Conservation (phyloP, 73 alveolate genomes). For the Tetrahymena thermophila region DNA sequence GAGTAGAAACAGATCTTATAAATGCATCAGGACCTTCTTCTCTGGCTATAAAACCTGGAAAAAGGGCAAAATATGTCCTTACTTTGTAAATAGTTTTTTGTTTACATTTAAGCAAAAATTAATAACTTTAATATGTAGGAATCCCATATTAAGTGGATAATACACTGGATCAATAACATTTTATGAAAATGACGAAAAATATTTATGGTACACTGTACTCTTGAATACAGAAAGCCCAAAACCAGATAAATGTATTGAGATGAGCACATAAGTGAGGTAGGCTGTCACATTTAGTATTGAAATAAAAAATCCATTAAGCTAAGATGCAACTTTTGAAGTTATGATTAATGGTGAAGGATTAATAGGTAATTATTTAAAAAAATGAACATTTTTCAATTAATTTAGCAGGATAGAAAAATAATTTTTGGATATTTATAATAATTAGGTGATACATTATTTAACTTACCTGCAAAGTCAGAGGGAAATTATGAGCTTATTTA, state of each 20-base stretch:
- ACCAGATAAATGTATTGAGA: slow-evolving; percentile 75
- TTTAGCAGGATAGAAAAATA: not conserved
- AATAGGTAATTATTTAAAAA: slow-evolving; percentile 60
- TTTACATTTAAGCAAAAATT: not conserved
- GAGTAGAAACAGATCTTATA: slow-evolving; percentile 91
- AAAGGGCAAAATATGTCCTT: slow-evolving; percentile 24
- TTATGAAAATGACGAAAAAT: slow-evolving; percentile 79
- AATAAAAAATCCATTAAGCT: slow-evolving; percentile 81
- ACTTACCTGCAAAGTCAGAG: slow-evolving; percentile 69
- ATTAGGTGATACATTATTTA: slow-evolving; percentile 77
- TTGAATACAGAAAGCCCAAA: slow-evolving; percentile 79
- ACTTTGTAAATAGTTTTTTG: slow-evolving; percentile 30
- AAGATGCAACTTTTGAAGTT: slow-evolving; percentile 84
- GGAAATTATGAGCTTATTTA: slow-evolving; percentile 84
- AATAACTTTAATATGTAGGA: not conserved
- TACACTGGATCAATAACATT: slow-evolving; percentile 94
- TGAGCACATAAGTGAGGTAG: slow-evolving; percentile 77
- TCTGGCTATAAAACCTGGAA: slow-evolving; percentile 32
- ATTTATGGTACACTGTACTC: slow-evolving; percentile 80
- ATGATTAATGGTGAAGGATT: slow-evolving; percentile 89
- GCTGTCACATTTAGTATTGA: slow-evolving; percentile 82
- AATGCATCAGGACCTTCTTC: slow-evolving; percentile 81
- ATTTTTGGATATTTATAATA: not conserved
- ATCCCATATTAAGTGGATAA: slow-evolving; percentile 87
- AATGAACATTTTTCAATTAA: not conserved